Percentiles rank a stretch among this genome's conserved stretches.
Conservation (phyloP, 345 rosid genomes). For the Sisymbrium irio region DNA sequence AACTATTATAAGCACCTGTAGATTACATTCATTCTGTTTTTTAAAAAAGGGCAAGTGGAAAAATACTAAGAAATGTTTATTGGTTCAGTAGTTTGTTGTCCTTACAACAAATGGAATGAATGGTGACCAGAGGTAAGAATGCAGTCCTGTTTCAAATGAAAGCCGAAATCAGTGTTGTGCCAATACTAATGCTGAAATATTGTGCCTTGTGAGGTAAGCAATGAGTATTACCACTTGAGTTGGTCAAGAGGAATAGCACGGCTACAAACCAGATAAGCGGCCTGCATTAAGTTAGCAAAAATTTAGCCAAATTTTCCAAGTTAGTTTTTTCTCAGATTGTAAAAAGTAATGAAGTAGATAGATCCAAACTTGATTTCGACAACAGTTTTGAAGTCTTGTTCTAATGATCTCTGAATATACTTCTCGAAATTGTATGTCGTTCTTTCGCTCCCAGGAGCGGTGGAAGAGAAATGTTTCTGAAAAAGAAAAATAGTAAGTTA, state of each 20-base stretch:
- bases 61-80: background rate
- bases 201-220: background rate
- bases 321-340: background rate
- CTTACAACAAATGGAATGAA: conserved; percentile 74
- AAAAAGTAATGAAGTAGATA: background rate
- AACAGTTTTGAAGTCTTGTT: conserved; percentile 61
- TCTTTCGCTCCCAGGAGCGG: conserved; percentile 37
- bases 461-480: conserved; percentile 59
- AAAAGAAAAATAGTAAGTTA: background rate
- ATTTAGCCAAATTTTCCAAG: background rate
- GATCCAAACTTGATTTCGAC: conserved; percentile 57
- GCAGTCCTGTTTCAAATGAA: conserved; percentile 45
- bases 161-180: background rate
- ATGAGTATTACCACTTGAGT: conserved; percentile 54
- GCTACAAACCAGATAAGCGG: conserved; percentile 63
- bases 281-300: conserved; percentile 46
- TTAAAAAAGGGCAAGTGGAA: background rate
- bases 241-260: conserved; percentile 64
- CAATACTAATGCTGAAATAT: background rate
- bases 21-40: background rate
- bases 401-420: conserved; percentile 71
- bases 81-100: background rate
- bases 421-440: conserved; percentile 61
- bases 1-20: conserved; percentile 61
- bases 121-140: conserved; percentile 73